Base-by-base conservation (phyloP, 2,329 filamentous ascomycete species). In the Penicillium sp. region DNA sequence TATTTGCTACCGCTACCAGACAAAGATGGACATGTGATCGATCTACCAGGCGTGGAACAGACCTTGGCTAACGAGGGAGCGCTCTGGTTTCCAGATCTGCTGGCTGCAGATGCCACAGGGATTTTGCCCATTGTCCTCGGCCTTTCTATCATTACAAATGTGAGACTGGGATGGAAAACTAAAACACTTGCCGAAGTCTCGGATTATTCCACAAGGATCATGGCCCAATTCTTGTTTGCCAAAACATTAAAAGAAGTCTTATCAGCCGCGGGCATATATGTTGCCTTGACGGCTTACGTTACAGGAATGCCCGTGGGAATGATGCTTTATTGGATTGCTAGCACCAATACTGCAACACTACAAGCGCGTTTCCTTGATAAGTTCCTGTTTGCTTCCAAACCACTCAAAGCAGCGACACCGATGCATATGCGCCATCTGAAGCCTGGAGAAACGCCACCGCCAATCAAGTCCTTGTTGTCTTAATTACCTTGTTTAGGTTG, bases 21-120 rank as follows among this genome's bases (percentile, higher is more conserved):
- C n/a, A 52, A 59, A 28, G 54, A 58, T 21, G 50, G 59, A n/a
- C 51, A 57, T 18, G 55, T 55, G 16, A 47, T 62, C 46, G 55
- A 59, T 12, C 52, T 63, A 23, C 52, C 67, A 38, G 58, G 72
- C 23, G 46, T 79, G 30, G 80, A 84, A 61, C 76, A 78, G 3
- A 75, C 77, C 4, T 69, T 87, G 16, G 75, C 78, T 5, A 75
- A 66, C 7, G 83, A 85, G 69, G 83, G 83, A n/a, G 75, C 79
- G 3, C 71, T 84, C 1, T 87, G 83, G 83, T 85, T 85, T 56
- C 75, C 78, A 1, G 76, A 86, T 64, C 75, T 87, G 14, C 70
- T 82, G 5, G 64, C 74, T 0, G 70, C 80, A 8, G 84, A 87
- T 62, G 75, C 82, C 0, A 76, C 75, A 2, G 69, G 78, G 2